These are phyloP conservation scores for Pythium chondricola DNA, from an alignment of 352 stramenopile species.

Conservation along the genomic window DNA sequence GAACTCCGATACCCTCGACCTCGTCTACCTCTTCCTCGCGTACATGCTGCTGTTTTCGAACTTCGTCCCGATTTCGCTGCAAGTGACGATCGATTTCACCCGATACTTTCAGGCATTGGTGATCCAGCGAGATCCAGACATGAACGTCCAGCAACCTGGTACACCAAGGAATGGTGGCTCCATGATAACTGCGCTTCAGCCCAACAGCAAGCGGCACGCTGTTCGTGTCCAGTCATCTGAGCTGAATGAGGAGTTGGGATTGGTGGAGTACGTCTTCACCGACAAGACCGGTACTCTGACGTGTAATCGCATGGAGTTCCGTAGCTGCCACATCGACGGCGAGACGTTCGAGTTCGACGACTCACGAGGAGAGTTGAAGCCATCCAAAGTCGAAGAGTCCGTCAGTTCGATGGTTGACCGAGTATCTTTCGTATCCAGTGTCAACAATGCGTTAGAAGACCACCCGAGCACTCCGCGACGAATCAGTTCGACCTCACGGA, in stretches of 20 bases:
- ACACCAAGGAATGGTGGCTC: too few species aligned
- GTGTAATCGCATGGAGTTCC: slow-evolving; percentile 92
- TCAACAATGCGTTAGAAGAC: too few species aligned
- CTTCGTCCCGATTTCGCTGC: slow-evolving; percentile 91
- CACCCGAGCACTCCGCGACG: too few species aligned
- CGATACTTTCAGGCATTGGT: slow-evolving; percentile 72
- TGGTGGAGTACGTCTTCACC: slow-evolving; percentile 96
- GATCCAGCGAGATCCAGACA: slow-evolving; percentile 66
- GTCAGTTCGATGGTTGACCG: too few species aligned
- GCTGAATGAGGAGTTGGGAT: slow-evolving; percentile 89
- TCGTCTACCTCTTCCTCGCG: slow-evolving; percentile 32
- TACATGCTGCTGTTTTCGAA: slow-evolving; percentile 91
- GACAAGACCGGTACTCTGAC: slow-evolving; percentile 93
- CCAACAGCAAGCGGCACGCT: background rate
- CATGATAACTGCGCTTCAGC: background rate
- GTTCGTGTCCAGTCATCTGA: slow-evolving; percentile 40
- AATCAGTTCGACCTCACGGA: slow-evolving; percentile 22
- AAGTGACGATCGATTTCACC: slow-evolving; percentile 85
- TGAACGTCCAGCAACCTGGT: slow-evolving; percentile 19
- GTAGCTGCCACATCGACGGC: slow-evolving; percentile 87
- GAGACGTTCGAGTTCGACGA: slow-evolving; percentile 41
- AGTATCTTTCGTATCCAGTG: too few species aligned
- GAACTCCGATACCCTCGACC: slow-evolving; percentile 2
- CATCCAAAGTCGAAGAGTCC: too few species aligned
- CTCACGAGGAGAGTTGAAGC: slow-evolving; percentile 16